Percentiles rank a stretch among this genome's conserved stretches.
phyloP scores from a whole-genome alignment of 2,329 filamentous ascomycete species.

The Fusarium udum region DNA sequence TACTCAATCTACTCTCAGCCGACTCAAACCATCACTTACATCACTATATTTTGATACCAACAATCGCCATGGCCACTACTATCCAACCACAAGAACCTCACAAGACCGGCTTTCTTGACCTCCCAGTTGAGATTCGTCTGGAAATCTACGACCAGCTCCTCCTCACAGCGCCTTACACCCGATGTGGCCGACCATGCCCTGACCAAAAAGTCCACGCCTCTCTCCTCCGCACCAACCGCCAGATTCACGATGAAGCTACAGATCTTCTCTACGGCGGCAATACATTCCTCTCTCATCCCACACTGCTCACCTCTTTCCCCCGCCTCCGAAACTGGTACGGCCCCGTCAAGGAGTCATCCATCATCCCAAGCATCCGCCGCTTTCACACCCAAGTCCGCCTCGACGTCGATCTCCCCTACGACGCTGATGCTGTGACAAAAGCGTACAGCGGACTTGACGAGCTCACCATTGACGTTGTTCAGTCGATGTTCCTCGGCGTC shows the following conservation, averaged over 20 bases:
- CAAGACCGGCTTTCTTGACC: constrained; percentile 49
- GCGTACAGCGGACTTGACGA: constrained; percentile 52
- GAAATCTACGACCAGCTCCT: constrained; percentile 58
- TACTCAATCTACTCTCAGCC: not conserved
- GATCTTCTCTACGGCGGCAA: constrained; percentile 55
- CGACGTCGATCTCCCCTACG: constrained; percentile 51
- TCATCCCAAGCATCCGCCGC: constrained; percentile 49
- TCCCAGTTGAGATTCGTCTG: constrained; percentile 58
- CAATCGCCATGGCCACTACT: constrained; percentile 35
- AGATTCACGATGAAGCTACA: constrained; percentile 53
- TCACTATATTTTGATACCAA: not conserved
- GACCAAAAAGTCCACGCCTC: constrained; percentile 46
- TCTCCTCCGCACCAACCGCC: constrained; percentile 54
- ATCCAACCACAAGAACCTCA: constrained; percentile 29
- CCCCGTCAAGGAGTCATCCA: constrained; percentile 44
- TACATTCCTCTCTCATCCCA: constrained; percentile 55
- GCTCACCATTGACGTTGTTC: constrained; percentile 53
- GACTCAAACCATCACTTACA: not conserved
- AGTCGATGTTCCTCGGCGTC: constrained; percentile 51
- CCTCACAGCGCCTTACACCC: constrained; percentile 45
- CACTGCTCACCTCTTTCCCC: constrained; percentile 53
- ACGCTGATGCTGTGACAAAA: constrained; percentile 42
- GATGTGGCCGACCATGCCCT: constrained; percentile 30
- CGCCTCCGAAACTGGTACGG: constrained; percentile 49
- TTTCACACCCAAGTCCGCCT: constrained; percentile 54